These are phyloP conservation scores for Tolypocladium ovalisporum DNA, from an alignment of 2,329 filamentous ascomycete genomes.

Conservation along the genomic window DNA sequence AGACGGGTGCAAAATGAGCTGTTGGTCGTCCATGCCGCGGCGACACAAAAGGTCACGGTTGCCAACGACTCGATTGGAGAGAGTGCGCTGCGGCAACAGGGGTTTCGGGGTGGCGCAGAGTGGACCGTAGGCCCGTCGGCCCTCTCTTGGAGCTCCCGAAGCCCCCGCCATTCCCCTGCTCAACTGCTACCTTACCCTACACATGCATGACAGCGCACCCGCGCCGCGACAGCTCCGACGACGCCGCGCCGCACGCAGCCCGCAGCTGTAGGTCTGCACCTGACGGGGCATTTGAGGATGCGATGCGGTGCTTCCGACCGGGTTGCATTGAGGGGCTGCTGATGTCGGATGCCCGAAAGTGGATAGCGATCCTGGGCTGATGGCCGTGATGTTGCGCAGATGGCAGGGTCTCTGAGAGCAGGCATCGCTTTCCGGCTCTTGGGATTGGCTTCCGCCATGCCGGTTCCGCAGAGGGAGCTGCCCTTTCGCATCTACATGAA, in stretches of 20 bases:
- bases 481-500: too few species aligned
- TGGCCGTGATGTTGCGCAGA: neutral
- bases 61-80: neutral
- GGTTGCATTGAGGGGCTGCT: neutral
- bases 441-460: neutral
- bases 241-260: neutral
- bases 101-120: slow-evolving; percentile 4
- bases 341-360: neutral
- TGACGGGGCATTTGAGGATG: neutral
- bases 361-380: neutral
- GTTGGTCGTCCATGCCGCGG: neutral
- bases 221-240: neutral
- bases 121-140: neutral
- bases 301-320: neutral
- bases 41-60: neutral
- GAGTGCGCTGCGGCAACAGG: neutral
- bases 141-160: neutral
- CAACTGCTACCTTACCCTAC: neutral
- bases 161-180: neutral
- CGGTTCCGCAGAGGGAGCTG: neutral
- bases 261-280: neutral
- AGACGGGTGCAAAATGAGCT: neutral
- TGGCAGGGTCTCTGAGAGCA: too few species aligned
- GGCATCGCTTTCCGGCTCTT: neutral
- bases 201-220: neutral